Evolutionary conservation across 306 rosid genomes (phyloP).

Genomic region (Betula pendula): DNA sequence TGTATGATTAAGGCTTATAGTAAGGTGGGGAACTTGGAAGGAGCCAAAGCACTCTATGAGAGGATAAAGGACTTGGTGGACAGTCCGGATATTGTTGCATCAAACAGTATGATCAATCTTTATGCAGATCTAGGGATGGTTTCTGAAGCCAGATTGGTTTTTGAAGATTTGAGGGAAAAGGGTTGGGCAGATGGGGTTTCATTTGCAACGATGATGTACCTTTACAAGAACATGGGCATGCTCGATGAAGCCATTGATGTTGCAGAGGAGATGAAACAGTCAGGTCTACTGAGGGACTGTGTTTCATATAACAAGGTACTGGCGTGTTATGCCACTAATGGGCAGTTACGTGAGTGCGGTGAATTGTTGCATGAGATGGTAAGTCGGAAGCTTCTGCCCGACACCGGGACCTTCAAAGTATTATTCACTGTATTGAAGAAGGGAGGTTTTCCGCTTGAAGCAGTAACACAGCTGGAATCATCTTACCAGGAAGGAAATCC

Average conservation of each 20-base stretch:
- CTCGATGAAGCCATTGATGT: constrained; percentile 73
- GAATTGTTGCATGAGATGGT: constrained; percentile 79
- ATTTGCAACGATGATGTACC: constrained; percentile 70
- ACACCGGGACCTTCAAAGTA: constrained; percentile 59
- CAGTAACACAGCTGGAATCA: constrained; percentile 71
- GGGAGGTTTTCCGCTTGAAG: constrained; percentile 68
- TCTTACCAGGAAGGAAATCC: constrained; percentile 71
- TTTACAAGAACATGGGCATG: constrained; percentile 69
- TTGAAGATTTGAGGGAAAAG: constrained; percentile 56
- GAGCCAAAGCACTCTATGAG: constrained; percentile 56
- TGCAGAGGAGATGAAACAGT: constrained; percentile 82
- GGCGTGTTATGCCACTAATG: constrained; percentile 59
- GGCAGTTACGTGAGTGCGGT: constrained; percentile 69
- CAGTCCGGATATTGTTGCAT: constrained; percentile 65
- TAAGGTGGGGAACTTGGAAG: constrained; percentile 69
- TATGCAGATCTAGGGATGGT: constrained; percentile 80
- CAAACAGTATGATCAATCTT: constrained; percentile 73
- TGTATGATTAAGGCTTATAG: constrained; percentile 72
- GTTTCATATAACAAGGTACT: constrained; percentile 71
- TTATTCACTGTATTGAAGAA: constrained; percentile 69
- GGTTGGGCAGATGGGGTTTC: constrained; percentile 62
- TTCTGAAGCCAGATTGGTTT: constrained; percentile 66
- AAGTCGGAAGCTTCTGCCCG: constrained; percentile 67
- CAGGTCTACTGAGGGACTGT: constrained; percentile 71
- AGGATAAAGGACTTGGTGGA: constrained; percentile 61